A percentile compares a stretch with the other conserved stretches of the same genome.
Evolutionary conservation across 495 filamentous ascomycete species (phyloP).

Genomic region (Diplogelasinospora grovesii): DNA sequence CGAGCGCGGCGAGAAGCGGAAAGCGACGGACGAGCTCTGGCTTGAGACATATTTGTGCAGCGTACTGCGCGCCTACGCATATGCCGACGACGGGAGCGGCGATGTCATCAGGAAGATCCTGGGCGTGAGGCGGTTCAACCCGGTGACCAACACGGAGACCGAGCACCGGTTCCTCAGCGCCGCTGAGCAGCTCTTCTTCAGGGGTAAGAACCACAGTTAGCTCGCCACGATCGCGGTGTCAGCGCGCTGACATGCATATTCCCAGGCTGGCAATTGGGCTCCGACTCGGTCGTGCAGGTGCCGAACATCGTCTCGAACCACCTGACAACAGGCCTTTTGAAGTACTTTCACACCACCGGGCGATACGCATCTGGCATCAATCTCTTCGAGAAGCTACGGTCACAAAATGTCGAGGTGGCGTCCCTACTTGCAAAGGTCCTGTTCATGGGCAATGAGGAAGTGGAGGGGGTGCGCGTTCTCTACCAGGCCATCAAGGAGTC

Average conservation of each 20-base stretch:
- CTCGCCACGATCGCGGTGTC: not conserved
- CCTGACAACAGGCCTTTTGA: constrained; percentile 82
- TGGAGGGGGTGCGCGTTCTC: constrained; percentile 81
- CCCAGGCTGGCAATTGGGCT: constrained; percentile 87
- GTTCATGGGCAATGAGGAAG: constrained; percentile 91
- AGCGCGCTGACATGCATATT: constrained; percentile 6
- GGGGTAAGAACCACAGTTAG: constrained; percentile 50
- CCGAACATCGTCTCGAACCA: constrained; percentile 97
- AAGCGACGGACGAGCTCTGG: constrained; percentile 89
- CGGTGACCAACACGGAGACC: constrained; percentile 91
- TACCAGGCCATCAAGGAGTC: constrained; percentile 82
- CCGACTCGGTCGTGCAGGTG: constrained; percentile 94
- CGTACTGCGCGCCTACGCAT: constrained; percentile 87
- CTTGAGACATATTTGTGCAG: constrained; percentile 95
- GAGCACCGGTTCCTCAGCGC: constrained; percentile 96
- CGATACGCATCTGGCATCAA: constrained; percentile 95
- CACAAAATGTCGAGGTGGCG: constrained; percentile 85
- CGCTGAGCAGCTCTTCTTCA: constrained; percentile 90
- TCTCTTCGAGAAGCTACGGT: constrained; percentile 91
- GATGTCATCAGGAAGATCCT: constrained; percentile 91
- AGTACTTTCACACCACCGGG: constrained; percentile 94
- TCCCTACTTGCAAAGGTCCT: constrained; percentile 85
- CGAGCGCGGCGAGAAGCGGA: constrained; percentile 87
- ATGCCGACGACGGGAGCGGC: constrained; percentile 89
- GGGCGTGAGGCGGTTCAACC: constrained; percentile 91